Percentiles rank a stretch among this genome's conserved stretches.
These are phyloP conservation scores for Penicillium frequentans DNA, from an alignment of 2,329 filamentous ascomycete genomes.

Conservation along the genomic window DNA sequence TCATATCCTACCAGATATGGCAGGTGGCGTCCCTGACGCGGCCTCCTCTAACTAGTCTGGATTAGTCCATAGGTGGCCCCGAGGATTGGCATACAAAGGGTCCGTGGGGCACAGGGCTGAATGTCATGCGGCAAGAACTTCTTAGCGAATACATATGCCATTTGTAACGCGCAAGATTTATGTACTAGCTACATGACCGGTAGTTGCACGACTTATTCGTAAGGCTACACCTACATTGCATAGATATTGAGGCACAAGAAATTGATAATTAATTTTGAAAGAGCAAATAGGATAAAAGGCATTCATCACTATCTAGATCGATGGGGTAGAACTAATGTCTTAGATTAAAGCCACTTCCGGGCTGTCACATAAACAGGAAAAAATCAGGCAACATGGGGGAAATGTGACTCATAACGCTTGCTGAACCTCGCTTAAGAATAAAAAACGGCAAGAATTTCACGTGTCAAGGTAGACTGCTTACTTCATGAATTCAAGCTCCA, in stretches of 20 bases:
- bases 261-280: neutral
- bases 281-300: neutral
- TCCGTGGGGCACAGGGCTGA: conserved; percentile 4
- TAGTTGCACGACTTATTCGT: too few relatives aligned
- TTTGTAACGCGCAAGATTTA: neutral
- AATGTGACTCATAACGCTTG: conserved; percentile 3
- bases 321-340: too few relatives aligned
- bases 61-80: neutral
- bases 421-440: conserved; percentile 1
- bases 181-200: neutral
- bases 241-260: neutral
- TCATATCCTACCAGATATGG: neutral
- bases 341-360: too few relatives aligned
- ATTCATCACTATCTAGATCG: too few relatives aligned
- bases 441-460: neutral
- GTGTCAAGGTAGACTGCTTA: neutral
- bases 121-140: neutral
- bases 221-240: too few relatives aligned
- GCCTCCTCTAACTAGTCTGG: neutral
- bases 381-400: neutral
- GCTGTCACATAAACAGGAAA: neutral
- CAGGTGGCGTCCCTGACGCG: conserved; percentile 1
- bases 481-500: conserved; percentile 21
- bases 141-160: too few relatives aligned
- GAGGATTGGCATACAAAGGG: neutral